Conservation (phyloP, 345 rosid species). For the Pugionium dolabratum region DNA sequence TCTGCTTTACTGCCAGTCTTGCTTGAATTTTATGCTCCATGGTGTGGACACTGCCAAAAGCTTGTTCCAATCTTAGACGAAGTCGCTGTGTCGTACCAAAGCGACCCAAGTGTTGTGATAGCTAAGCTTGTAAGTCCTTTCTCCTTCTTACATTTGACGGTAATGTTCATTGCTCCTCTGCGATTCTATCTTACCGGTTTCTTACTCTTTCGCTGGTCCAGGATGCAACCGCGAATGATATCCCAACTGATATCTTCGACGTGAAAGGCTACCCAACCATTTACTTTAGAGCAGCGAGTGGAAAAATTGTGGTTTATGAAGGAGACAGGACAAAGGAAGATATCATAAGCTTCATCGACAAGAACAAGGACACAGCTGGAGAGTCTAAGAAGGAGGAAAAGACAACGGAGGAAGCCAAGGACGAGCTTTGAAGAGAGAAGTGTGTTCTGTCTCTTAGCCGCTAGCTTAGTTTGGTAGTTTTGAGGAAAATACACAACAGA, state of each 20-base stretch:
- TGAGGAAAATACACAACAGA: conserved; percentile 34
- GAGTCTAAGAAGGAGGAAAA: conserved; percentile 25
- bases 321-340: conserved; percentile 87
- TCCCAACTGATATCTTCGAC: conserved; percentile 60
- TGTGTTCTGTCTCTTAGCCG: conserved; percentile 38
- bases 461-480: conserved; percentile 38
- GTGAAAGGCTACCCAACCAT: conserved; percentile 86
- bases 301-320: conserved; percentile 59
- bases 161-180: not conserved
- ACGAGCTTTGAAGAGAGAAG: conserved; percentile 60
- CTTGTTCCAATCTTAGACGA: conserved; percentile 94
- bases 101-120: conserved; percentile 60
- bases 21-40: conserved; percentile 92
- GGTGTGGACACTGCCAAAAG: conserved; percentile 98
- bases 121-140: conserved; percentile 74
- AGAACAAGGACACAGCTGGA: conserved; percentile 58
- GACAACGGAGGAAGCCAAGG: conserved; percentile 36
- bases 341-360: conserved; percentile 71
- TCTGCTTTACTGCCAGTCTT: conserved; percentile 57
- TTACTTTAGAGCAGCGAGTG: conserved; percentile 72
- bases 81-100: conserved; percentile 72
- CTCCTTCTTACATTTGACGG: not conserved
- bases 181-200: not conserved
- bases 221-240: conserved; percentile 92
- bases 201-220: conserved; percentile 29